Percentiles rank a stretch among this genome's conserved stretches.
Conservation (phyloP, 768 basidiomycete genomes). For the Suillus bovinus region DNA sequence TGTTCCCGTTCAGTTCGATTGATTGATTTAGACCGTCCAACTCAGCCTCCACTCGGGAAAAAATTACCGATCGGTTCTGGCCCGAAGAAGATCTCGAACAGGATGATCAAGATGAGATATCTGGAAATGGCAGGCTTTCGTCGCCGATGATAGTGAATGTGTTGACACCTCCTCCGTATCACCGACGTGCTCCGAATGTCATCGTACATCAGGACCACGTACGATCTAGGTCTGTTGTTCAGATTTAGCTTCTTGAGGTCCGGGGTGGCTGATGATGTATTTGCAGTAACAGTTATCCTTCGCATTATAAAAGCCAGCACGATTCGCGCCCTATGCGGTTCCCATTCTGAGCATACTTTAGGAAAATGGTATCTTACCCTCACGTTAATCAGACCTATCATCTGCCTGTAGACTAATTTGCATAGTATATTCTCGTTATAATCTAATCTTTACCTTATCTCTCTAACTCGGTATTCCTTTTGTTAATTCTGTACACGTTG, state of each 20-base stretch:
- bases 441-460: neutral
- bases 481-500: neutral
- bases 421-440: neutral
- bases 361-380: conserved; percentile 2
- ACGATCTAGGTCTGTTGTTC: conserved; percentile 18
- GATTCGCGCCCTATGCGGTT: conserved; percentile 24
- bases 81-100: conserved; percentile 27
- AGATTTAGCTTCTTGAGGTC: neutral
- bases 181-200: conserved; percentile 16
- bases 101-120: conserved; percentile 20
- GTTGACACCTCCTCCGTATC: conserved; percentile 29
- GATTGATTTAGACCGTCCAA: conserved; percentile 12
- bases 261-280: neutral
- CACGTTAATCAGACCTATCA: conserved; percentile 15
- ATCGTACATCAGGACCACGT: conserved; percentile 3
- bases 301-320: conserved; percentile 18
- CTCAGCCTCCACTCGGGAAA: conserved; percentile 30
- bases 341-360: conserved; percentile 22
- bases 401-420: conserved; percentile 14
- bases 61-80: conserved; percentile 33
- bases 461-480: neutral
- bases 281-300: conserved; percentile 20
- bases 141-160: conserved; percentile 16
- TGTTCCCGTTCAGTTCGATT: conserved; percentile 1
- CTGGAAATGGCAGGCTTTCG: conserved; percentile 8